Percentiles rank a stretch among this genome's conserved stretches.
phyloP scores from a whole-genome alignment of 352 stramenopile species.

The Pythium periplocum region DNA sequence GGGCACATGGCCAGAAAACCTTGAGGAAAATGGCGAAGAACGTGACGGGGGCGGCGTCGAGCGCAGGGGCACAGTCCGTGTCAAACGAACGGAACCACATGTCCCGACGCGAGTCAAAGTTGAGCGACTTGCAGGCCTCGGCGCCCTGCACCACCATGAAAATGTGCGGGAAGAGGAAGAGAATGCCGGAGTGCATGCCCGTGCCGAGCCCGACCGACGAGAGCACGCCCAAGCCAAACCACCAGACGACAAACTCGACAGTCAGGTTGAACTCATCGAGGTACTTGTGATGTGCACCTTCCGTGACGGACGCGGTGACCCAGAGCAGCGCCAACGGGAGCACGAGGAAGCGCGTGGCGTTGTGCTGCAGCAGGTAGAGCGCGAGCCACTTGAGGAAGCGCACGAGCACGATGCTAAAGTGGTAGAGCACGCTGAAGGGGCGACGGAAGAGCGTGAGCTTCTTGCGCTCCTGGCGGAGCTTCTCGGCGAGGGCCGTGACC shows the following conservation, averaged over 20 bases:
- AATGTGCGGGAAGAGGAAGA: slow-evolving; percentile 95
- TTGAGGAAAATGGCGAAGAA: slow-evolving; percentile 88
- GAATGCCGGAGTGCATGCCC: slow-evolving; percentile 92
- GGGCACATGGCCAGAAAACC: slow-evolving; percentile 86
- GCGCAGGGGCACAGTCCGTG: slow-evolving; percentile 47
- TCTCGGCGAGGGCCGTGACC: slow-evolving; percentile 33
- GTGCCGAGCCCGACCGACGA: slow-evolving; percentile 92
- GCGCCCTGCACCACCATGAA: slow-evolving; percentile 89
- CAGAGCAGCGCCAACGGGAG: slow-evolving; percentile 68
- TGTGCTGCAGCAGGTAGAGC: slow-evolving; percentile 58
- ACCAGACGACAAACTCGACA: slow-evolving; percentile 90
- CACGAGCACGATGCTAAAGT: slow-evolving; percentile 75
- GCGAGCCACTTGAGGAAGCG: slow-evolving; percentile 72
- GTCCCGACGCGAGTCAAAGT: slow-evolving; percentile 84
- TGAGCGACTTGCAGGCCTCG: slow-evolving; percentile 80
- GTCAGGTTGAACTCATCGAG: slow-evolving; percentile 82
- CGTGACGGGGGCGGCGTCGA: slow-evolving; percentile 46
- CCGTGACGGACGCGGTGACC: slow-evolving; percentile 51
- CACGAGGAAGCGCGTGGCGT: slow-evolving; percentile 71
- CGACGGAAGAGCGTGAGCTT: slow-evolving; percentile 80
- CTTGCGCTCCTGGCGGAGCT: slow-evolving; percentile 71
- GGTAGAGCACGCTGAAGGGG: slow-evolving; percentile 67
- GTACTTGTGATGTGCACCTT: slow-evolving; percentile 67
- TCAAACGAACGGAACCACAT: slow-evolving; percentile 90
- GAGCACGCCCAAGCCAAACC: slow-evolving; percentile 91